Evolutionary conservation across 306 rosid species (phyloP), one percentile per base, ranked within the genome.

Genomic region (Quillaja saponaria): DNA sequence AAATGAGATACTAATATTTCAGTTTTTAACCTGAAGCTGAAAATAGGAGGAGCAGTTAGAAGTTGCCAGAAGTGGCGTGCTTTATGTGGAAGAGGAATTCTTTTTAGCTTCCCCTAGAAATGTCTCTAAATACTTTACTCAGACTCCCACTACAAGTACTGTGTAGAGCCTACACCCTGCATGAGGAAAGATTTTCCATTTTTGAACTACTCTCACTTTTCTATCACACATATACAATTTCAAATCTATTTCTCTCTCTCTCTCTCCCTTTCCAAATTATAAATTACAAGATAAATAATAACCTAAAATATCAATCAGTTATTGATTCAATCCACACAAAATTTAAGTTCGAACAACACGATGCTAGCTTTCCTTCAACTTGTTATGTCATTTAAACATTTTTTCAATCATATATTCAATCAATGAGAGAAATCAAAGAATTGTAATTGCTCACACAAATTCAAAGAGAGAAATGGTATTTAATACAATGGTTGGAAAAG

Each of bases 31-130:
- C 71, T 41, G 3, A 68, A 64, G 14, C 76, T 34, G 34, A 41
- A 77, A 79, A 57, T 37, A 61, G 79, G 56, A 61, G 37, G 28
- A 34, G 18, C 40, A 12, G 50, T n/a, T 64, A 34, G 59, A 54
- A 55, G 58, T 61, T 67, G 49, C 69, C 73, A 68, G 34, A 71
- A 76, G 57, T 61, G 56, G 45, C 56, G 63, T 64, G 61, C 14
- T 50, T 48, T 34, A 20, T 41, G 21, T n/a, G n/a, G n/a, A n/a
- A n/a, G n/a, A n/a, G n/a, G n/a, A n/a, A n/a, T n/a, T n/a, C 2
- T 40, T 34, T 61, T 47, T 16, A 45, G 67, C 72, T 64, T 72
- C 72, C n/a, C 72, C 62, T 47, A 37, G 61, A 84, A 69, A 76
- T 79, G 61, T 66, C 63, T 25, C 15, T 28, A 49, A n/a, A n/a